phyloP scores from a whole-genome alignment of 345 rosid genomes.

The Salix exigua region DNA sequence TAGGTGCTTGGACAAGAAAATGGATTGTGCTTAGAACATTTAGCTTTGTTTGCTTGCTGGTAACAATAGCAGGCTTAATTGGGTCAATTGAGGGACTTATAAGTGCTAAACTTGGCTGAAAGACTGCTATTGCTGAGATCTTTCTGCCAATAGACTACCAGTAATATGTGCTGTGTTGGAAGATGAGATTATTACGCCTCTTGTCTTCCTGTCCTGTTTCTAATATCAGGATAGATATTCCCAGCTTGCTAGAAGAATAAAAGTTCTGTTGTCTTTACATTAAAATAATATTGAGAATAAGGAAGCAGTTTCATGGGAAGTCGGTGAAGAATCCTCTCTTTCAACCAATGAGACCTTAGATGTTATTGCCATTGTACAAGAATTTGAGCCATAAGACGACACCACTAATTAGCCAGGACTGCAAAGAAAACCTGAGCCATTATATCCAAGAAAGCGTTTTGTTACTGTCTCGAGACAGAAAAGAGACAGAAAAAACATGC shows the following conservation, averaged over 20 bases:
- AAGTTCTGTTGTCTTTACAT: not conserved
- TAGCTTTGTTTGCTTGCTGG: constrained; percentile 45
- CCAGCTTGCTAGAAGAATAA: not conserved
- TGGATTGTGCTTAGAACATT: constrained; percentile 51
- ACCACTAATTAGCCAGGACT: not conserved
- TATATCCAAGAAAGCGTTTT: not conserved
- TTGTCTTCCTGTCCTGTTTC: not conserved
- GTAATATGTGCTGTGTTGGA: not conserved
- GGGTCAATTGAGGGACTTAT: constrained; percentile 48
- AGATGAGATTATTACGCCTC: not conserved
- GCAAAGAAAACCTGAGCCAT: not conserved
- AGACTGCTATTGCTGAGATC: not conserved
- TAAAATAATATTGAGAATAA: not conserved
- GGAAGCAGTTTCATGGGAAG: not conserved
- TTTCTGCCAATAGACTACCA: not conserved
- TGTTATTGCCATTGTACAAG: not conserved
- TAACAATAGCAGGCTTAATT: constrained; percentile 31
- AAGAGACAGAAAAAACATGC: not conserved
- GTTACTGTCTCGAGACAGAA: not conserved
- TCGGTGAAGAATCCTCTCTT: not conserved
- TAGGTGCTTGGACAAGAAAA: constrained; percentile 43
- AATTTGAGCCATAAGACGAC: not conserved
- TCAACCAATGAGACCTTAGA: not conserved
- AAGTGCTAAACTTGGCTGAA: constrained; percentile 36
- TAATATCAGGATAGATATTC: not conserved